phyloP scores from a whole-genome alignment of 768 basidiomycete species.

The Gyrodon lividus region DNA sequence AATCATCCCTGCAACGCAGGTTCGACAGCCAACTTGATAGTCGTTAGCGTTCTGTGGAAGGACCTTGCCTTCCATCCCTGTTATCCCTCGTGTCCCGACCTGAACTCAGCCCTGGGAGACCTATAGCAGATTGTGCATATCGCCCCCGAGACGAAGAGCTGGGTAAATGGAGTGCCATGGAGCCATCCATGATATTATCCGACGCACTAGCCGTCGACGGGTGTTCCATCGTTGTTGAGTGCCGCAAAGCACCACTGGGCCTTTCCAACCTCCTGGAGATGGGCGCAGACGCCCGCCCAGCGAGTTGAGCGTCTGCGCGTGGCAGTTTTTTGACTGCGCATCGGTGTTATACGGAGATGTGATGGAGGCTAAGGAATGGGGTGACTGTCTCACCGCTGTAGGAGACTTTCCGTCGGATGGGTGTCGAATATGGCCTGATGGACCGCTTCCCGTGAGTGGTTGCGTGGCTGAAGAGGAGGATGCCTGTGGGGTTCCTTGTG shows the following conservation, averaged over 20 bases:
- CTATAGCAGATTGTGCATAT: slow-evolving; percentile 35
- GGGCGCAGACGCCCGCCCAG: slow-evolving; percentile 81
- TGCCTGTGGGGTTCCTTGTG: slow-evolving; percentile 19
- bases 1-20: neutral
- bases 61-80: slow-evolving; percentile 32
- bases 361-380: slow-evolving; percentile 42
- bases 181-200: slow-evolving; percentile 33
- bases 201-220: slow-evolving; percentile 20
- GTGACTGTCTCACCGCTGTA: slow-evolving; percentile 35
- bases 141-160: slow-evolving; percentile 33
- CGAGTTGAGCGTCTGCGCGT: slow-evolving; percentile 69
- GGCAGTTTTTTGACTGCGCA: slow-evolving; percentile 68
- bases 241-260: slow-evolving; percentile 42
- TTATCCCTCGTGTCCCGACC: slow-evolving; percentile 37
- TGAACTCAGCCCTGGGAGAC: slow-evolving; percentile 20
- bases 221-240: slow-evolving; percentile 27
- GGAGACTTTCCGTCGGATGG: slow-evolving; percentile 32
- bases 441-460: slow-evolving; percentile 10
- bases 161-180: slow-evolving; percentile 35
- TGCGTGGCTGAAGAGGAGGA: slow-evolving; percentile 22
- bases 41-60: slow-evolving; percentile 26
- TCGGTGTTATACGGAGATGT: slow-evolving; percentile 39
- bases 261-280: slow-evolving; percentile 35
- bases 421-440: slow-evolving; percentile 26
- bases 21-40: neutral